Evolutionary conservation across 495 filamentous ascomycete genomes (phyloP), one percentile per base, ranked within the genome.

Genomic region (Penicillium maclennaniae): DNA sequence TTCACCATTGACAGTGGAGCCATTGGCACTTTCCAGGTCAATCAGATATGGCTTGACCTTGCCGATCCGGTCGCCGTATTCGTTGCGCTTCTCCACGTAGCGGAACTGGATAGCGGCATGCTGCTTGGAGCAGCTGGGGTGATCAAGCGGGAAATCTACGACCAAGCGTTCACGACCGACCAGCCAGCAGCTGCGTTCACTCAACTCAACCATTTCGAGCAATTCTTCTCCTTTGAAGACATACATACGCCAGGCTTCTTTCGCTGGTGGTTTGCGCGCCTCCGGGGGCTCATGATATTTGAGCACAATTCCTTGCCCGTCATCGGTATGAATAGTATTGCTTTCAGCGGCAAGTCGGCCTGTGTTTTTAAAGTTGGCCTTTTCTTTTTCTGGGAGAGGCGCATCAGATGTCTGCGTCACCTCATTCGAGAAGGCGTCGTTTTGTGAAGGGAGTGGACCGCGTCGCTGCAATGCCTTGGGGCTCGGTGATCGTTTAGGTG

Each of bases 231-330:
- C 87, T 64, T 96, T 96, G 81, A 99, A 99, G 16, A 96, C 82
- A 64, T 95, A 99, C 28, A 99, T 71, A 38, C 89, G 87, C 91
- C 91, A 97, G 31, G 81, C 73, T 57, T 90, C 82, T 43, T 85
- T 85, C 0, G 85, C 60, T 0, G 92, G 81, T 0, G 93, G 89
- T 51, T 95, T 95, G 49, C 93, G 88, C 19, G 91, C 87, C 72
- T 97, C 93, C 17, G 90, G 76, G 5, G 93, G 93, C 70, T 99
- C 93, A 69, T 96, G 85, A 73, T 99, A 97, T 75, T 97, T 97
- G 19, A 99, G 76, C 3, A 89, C 85, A 42, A 95, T 58, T 42
- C 49, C 82, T 3, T 77, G 71, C 27, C 76, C 80, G 21, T 83
- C 84, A 61, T 83, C 78, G 21, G 78, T 76, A n/a, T 83, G 84